Evolutionary conservation across 2,329 filamentous ascomycete genomes (phyloP).

Genomic region (Cordyceps militaris): DNA sequence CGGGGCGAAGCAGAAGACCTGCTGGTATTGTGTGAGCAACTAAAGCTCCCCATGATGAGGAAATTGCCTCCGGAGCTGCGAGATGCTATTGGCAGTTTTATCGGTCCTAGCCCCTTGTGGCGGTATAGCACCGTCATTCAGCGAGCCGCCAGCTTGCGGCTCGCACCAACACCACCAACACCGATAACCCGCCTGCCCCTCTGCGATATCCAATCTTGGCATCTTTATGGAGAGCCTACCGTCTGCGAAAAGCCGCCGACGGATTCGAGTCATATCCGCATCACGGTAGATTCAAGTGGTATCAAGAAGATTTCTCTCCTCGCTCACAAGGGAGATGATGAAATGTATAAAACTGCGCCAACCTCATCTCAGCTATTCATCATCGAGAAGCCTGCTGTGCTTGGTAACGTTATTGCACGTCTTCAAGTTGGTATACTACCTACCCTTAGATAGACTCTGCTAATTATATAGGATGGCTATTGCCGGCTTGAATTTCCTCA

Average conservation of each 20-base stretch:
- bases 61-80: neutral
- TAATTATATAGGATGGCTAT: neutral
- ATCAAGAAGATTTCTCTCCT: neutral
- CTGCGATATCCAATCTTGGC: conserved; percentile 1
- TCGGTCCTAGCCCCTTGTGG: neutral
- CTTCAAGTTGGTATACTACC: neutral
- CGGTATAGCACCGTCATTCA: neutral
- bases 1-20: neutral
- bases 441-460: neutral
- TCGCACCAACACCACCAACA: neutral
- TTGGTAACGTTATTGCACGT: neutral
- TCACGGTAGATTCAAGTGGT: conserved; percentile 4
- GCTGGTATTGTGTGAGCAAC: neutral
- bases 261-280: neutral
- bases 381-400: neutral
- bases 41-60: neutral
- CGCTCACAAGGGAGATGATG: neutral
- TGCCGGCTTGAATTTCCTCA: neutral
- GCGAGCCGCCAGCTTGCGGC: neutral
- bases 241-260: neutral
- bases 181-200: neutral
- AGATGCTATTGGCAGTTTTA: neutral
- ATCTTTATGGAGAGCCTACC: neutral
- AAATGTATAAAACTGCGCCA: neutral
- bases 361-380: conserved; percentile 2